These are phyloP conservation scores for Phialemoniopsis sp. DNA, from an alignment of 2,329 filamentous ascomycete genomes.

Conservation along the genomic window DNA sequence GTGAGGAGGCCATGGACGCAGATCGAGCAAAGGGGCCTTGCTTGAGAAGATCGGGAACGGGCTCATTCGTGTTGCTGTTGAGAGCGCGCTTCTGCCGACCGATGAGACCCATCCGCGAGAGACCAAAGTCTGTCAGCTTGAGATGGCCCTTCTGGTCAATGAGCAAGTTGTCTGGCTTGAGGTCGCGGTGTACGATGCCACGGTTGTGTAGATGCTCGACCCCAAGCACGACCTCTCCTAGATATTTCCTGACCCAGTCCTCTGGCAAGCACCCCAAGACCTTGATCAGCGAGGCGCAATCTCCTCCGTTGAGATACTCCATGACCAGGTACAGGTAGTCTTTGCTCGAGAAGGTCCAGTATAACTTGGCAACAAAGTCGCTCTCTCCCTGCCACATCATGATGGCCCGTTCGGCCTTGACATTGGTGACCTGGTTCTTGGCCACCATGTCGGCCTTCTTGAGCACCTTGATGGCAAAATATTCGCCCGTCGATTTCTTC, in stretches of 20 bases:
- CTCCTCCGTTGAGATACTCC: conserved; percentile 97
- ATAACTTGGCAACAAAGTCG: conserved; percentile 97
- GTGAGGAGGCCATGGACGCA: conserved; percentile 81
- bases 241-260: conserved; percentile 97
- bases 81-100: conserved; percentile 93
- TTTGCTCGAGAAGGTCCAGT: conserved; percentile 99
- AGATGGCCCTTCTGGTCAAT: conserved; percentile 96
- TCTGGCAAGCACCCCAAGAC: conserved; percentile 87
- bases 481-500: conserved; percentile 97
- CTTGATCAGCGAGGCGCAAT: conserved; percentile 95
- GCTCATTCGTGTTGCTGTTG: conserved; percentile 70
- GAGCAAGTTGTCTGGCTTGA: conserved; percentile 95
- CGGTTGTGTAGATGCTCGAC: conserved; percentile 93
- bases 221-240: conserved; percentile 93
- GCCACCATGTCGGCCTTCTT: conserved; percentile 99
- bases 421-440: conserved; percentile 98
- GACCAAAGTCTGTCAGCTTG: conserved; percentile 94
- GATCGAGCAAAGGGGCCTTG: conserved; percentile 86
- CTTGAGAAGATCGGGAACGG: conserved; percentile 88
- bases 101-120: conserved; percentile 95
- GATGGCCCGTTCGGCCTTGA: conserved; percentile 96
- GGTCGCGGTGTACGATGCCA: conserved; percentile 91
- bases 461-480: conserved; percentile 96
- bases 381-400: conserved; percentile 99
- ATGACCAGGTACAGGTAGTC: conserved; percentile 98